A percentile compares a stretch with the other conserved stretches of the same genome.
Conservation (phyloP, 2,329 filamentous ascomycete species). For the Neurospora crassa region DNA sequence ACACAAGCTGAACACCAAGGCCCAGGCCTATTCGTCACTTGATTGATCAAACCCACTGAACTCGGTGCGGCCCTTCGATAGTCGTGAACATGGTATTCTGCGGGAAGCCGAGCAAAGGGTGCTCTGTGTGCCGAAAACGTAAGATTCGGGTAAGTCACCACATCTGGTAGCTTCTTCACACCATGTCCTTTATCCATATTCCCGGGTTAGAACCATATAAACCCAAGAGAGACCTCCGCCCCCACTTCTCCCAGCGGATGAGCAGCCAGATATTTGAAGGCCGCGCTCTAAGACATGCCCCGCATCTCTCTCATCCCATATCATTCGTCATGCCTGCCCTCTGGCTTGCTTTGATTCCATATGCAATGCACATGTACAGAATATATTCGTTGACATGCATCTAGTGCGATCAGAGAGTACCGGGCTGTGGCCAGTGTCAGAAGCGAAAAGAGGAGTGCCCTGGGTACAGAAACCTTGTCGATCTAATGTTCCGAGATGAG, state of each 20-base stretch:
- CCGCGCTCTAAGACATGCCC: neutral
- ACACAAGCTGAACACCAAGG: neutral
- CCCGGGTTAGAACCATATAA: neutral
- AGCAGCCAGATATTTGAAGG: neutral
- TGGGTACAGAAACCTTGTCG: constrained; percentile 44
- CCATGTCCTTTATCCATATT: neutral
- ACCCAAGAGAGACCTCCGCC: neutral
- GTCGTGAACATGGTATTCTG: constrained; percentile 42
- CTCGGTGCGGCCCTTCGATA: neutral
- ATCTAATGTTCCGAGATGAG: constrained; percentile 49
- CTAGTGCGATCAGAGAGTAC: constrained; percentile 44
- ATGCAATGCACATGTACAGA: neutral
- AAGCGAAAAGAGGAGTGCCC: constrained; percentile 42
- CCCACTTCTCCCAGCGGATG: neutral
- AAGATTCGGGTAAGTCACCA: constrained; percentile 42
- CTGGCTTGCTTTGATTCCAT: neutral
- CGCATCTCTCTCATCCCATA: neutral
- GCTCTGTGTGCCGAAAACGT: constrained; percentile 44
- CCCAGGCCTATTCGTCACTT: neutral
- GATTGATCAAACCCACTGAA: neutral
- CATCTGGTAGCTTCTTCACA: constrained; percentile 3
- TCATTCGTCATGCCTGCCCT: neutral
- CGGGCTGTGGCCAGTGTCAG: constrained; percentile 44
- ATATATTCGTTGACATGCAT: constrained; percentile 8
- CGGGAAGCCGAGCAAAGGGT: constrained; percentile 47